Evolutionary conservation across 129 eudicot genomes (phyloP).

Genomic region (Pulicaria dysenterica): DNA sequence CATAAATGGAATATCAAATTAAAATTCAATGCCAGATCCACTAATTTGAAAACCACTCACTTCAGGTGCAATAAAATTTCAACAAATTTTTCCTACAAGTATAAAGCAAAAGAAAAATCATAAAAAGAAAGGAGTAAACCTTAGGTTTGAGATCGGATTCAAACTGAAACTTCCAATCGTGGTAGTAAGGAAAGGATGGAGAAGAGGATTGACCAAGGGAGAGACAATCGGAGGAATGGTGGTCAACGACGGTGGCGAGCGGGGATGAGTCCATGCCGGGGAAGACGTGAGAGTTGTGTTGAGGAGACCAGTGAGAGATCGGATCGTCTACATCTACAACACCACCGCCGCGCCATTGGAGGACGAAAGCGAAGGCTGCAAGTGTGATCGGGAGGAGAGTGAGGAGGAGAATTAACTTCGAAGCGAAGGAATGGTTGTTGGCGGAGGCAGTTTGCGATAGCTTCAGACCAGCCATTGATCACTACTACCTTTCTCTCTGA

Average conservation of each 20-base stretch:
- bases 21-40: conserved; percentile 30
- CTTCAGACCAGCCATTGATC: conserved; percentile 43
- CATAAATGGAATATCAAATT: background rate
- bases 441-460: conserved; percentile 37
- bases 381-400: conserved; percentile 47
- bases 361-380: conserved; percentile 57
- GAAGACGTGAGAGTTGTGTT: conserved; percentile 56
- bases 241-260: conserved; percentile 49
- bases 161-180: conserved; percentile 75
- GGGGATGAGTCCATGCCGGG: conserved; percentile 92
- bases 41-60: conserved; percentile 5
- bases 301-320: conserved; percentile 76
- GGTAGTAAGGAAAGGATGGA: conserved; percentile 69
- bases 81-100: background rate
- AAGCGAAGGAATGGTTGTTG: conserved; percentile 50
- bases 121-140: conserved; percentile 36
- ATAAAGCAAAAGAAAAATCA: background rate
- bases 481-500: background rate
- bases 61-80: conserved; percentile 14
- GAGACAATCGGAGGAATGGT: conserved; percentile 55
- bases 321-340: conserved; percentile 60
- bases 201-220: conserved; percentile 46
- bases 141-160: conserved; percentile 82
- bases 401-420: conserved; percentile 41
- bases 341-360: conserved; percentile 80